Base-by-base conservation (phyloP, 192 early-diverging fungal genomes). In the Lobosporangium transversale region DNA sequence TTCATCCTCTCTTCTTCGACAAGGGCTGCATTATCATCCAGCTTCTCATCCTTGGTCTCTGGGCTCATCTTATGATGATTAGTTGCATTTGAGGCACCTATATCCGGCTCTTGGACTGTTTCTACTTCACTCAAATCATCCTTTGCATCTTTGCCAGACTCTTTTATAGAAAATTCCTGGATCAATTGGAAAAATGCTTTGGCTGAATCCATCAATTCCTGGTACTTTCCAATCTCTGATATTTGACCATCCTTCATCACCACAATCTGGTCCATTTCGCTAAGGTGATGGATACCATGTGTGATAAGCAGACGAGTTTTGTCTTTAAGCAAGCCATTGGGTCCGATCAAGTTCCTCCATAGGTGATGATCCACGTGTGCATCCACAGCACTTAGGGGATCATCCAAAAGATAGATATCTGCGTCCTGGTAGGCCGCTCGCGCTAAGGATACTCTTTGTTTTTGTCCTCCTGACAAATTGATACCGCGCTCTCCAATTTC, bases 221-320 rank as follows among this genome's bases (percentile, higher is more conserved):
- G 53, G 62, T 89, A 92, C 2, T 71, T 59, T 17, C 93, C 95
- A 15, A 79, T 80, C 64, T 92, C 90, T 37, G 52, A 73, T 14
- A 95, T 84, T 17, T 66, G 40, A 3, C 94, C 95, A 18, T 93
- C 82, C 49, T 79, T 80, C 31, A 98, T 66, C 66, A 93, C 76
- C 45, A 94, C 58, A 5, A 94, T 84, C 23, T 81, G 75, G 44
- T 95, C 91, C 0, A 80, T 70, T 32, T 89, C 85, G 49, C 79
- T 84, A 18, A 97, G 53, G 53, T 91, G 91, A 31, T 90, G 88
- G 37, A 97, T 89, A 9, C 87, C 89, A 50, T 90, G 90, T 21
- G 93, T 92, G 8, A 94, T 91, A 42, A 94, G 83, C 20, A 98
- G 66, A 9, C 94, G 84, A n/a, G 89, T 81, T 66, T 94, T 94